Evolutionary conservation across 139 green algal genomes (phyloP).

Genomic region (Pycnococcus provasolii): DNA sequence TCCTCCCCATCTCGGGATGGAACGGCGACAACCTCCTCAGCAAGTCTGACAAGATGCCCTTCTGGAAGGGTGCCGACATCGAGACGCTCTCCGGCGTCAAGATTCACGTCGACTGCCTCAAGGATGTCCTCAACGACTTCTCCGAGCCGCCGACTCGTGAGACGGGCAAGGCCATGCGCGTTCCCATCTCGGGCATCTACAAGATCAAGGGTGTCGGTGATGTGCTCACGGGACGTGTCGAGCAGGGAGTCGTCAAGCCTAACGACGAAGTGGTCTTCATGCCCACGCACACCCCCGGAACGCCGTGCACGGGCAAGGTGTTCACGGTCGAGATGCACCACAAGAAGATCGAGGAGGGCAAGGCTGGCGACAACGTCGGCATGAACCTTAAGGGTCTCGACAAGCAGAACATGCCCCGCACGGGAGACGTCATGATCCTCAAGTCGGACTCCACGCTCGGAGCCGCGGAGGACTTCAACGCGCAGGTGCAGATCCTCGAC

Average conservation of each 20-base stretch:
- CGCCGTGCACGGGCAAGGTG: slow-evolving; percentile 84
- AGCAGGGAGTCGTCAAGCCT: slow-evolving; percentile 92
- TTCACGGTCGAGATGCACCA: slow-evolving; percentile 99
- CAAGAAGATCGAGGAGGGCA: slow-evolving; percentile 72
- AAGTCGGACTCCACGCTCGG: slow-evolving; percentile 74
- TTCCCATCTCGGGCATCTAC: slow-evolving; percentile 91
- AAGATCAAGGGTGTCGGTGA: slow-evolving; percentile 99
- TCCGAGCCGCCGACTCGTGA: slow-evolving; percentile 68
- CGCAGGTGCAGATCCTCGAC: slow-evolving; percentile 85
- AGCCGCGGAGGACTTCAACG: slow-evolving; percentile 67
- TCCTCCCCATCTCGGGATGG: slow-evolving; percentile 97
- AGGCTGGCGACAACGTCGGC: slow-evolving; percentile 96
- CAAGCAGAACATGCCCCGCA: slow-evolving; percentile 84
- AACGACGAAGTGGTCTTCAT: slow-evolving; percentile 65
- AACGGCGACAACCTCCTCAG: slow-evolving; percentile 98
- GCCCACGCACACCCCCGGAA: slow-evolving; percentile 68
- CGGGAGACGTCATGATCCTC: slow-evolving; percentile 83
- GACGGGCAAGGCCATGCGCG: slow-evolving; percentile 64
- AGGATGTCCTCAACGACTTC: slow-evolving; percentile 82
- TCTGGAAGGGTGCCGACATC: slow-evolving; percentile 79
- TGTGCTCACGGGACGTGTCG: slow-evolving; percentile 92
- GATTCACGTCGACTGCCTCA: slow-evolving; percentile 59
- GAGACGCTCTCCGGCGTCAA: slow-evolving; percentile 44
- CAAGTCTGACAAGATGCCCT: slow-evolving; percentile 85
- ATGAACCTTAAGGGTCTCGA: slow-evolving; percentile 98